These are phyloP conservation scores for Tolypocladium pustulatum DNA, from an alignment of 2,329 filamentous ascomycete species.

Conservation along the genomic window DNA sequence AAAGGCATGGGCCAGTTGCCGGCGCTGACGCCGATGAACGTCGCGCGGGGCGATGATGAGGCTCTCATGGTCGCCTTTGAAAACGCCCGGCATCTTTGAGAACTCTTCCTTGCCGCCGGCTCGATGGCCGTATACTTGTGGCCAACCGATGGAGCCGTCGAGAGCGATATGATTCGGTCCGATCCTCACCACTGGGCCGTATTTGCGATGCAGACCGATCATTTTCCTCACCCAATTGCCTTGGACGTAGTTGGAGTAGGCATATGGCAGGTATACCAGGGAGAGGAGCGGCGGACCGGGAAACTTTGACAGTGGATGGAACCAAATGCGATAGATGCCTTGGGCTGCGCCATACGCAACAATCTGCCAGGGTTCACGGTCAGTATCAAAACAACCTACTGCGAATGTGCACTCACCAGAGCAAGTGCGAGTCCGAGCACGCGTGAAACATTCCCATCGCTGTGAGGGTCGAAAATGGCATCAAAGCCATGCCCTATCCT, in stretches of 20 bases:
- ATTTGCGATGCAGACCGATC: constrained; percentile 12
- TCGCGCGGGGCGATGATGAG: constrained; percentile 7
- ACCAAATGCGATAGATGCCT: constrained; percentile 13
- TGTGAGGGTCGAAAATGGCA: background rate
- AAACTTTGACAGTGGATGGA: constrained; percentile 19
- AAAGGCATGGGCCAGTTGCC: constrained; percentile 19
- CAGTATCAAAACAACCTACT: too few relatives aligned
- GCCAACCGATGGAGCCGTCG: constrained; percentile 20
- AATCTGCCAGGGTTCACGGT: background rate
- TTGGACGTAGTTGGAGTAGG: constrained; percentile 8
- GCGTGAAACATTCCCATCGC: background rate
- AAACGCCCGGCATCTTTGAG: constrained; percentile 1
- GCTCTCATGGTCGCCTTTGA: constrained; percentile 5
- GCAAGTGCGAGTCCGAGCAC: background rate
- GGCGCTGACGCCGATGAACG: constrained; percentile 10
- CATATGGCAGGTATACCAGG: constrained; percentile 8
- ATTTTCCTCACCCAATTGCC: constrained; percentile 10
- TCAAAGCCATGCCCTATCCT: background rate
- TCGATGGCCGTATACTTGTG: constrained; percentile 17
- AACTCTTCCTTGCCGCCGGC: constrained; percentile 9
- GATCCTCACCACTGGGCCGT: constrained; percentile 27
- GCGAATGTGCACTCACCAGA: background rate
- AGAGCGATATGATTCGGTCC: constrained; percentile 28
- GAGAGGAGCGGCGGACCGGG: constrained; percentile 15
- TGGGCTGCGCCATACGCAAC: constrained; percentile 2